Evolutionary conservation across 2,329 filamentous ascomycete genomes (phyloP).

Genomic region (Metarhizium album): DNA sequence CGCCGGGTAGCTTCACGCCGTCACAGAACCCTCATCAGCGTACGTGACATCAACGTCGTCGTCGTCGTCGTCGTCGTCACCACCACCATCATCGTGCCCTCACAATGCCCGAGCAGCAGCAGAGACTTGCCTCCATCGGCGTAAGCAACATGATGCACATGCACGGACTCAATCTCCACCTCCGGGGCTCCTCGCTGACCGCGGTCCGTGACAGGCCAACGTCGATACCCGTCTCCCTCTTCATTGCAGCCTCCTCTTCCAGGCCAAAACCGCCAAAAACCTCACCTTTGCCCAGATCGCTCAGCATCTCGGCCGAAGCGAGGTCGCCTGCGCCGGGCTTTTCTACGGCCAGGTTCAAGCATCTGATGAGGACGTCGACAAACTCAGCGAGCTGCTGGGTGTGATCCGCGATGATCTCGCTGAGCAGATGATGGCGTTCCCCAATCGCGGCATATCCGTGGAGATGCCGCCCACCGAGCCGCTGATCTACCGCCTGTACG

Average conservation of each 20-base stretch:
- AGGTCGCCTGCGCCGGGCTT: slow-evolving; percentile 76
- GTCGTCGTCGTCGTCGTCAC: too few species aligned
- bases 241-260: slow-evolving; percentile 53
- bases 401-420: slow-evolving; percentile 47
- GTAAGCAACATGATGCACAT: slow-evolving; percentile 1
- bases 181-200: not conserved
- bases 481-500: slow-evolving; percentile 75
- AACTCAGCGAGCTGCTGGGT: slow-evolving; percentile 54
- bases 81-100: too few species aligned
- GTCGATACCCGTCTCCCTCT: slow-evolving; percentile 60
- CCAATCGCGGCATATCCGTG: slow-evolving; percentile 62
- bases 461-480: slow-evolving; percentile 28
- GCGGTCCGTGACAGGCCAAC: slow-evolving; percentile 37
- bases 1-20: not conserved
- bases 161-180: not conserved
- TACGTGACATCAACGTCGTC: not conserved
- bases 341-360: slow-evolving; percentile 84
- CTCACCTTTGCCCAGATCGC: slow-evolving; percentile 75
- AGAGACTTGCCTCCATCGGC: slow-evolving; percentile 3
- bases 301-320: slow-evolving; percentile 60
- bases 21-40: not conserved
- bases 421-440: slow-evolving; percentile 58
- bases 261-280: slow-evolving; percentile 64
- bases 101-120: slow-evolving; percentile 1
- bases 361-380: slow-evolving; percentile 54